Evolutionary conservation across 164 flowering plant genomes (phyloP).

Genomic region (Protea cynaroides): DNA sequence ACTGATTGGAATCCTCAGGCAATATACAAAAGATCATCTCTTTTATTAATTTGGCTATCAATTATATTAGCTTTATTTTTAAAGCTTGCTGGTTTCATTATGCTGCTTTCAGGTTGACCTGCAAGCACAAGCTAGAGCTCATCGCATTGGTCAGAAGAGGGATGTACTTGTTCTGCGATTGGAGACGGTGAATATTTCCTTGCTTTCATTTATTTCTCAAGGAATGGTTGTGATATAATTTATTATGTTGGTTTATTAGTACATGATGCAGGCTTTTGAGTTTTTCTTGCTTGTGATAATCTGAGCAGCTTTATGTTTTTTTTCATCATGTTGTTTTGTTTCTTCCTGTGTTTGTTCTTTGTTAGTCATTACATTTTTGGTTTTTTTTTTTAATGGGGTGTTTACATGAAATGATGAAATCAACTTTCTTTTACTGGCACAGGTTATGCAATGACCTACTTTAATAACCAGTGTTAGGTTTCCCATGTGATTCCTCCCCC

Average conservation of each 20-base stretch:
- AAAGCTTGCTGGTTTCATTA: conserved; percentile 10
- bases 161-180: conserved; percentile 97
- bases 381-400: neutral
- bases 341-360: neutral
- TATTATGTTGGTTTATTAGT: neutral
- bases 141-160: conserved; percentile 96
- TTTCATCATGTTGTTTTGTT: neutral
- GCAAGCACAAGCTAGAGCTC: conserved; percentile 99
- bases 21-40: conserved; percentile 14
- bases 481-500: too few species aligned
- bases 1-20: conserved; percentile 99
- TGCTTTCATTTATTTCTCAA: neutral
- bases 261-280: neutral
- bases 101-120: conserved; percentile 75
- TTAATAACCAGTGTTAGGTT: too few species aligned
- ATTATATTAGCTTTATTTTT: conserved; percentile 5
- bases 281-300: neutral
- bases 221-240: too few species aligned
- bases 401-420: neutral
- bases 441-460: neutral
- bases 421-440: neutral
- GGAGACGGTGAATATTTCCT: conserved; percentile 60
- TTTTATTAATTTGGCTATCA: neutral
- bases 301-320: neutral
- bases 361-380: neutral